Conservation (phyloP, 2,329 filamentous ascomycete species). For the Claviceps sp. region DNA sequence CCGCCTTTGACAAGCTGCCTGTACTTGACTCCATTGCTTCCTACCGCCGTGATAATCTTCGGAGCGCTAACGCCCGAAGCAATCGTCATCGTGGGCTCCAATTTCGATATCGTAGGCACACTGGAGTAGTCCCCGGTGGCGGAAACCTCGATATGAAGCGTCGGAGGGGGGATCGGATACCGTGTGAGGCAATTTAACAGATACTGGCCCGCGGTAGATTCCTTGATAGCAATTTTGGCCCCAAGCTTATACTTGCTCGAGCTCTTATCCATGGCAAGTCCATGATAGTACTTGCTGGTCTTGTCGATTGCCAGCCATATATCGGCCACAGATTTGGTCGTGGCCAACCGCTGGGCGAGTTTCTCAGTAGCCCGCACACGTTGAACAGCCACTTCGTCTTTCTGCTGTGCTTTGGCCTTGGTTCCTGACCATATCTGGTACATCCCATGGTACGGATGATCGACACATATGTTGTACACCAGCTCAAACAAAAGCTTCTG, state of each 20-base stretch:
- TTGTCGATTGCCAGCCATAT: slow-evolving; percentile 63
- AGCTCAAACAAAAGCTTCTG: slow-evolving; percentile 62
- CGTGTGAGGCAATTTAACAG: slow-evolving; percentile 50
- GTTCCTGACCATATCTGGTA: slow-evolving; percentile 87
- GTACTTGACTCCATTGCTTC: slow-evolving; percentile 64
- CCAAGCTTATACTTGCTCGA: slow-evolving; percentile 54
- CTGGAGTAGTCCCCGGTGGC: slow-evolving; percentile 61
- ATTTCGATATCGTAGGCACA: slow-evolving; percentile 59
- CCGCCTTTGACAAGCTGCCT: slow-evolving; percentile 93
- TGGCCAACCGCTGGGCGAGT: slow-evolving; percentile 49
- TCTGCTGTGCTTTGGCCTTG: slow-evolving; percentile 52
- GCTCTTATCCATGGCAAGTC: slow-evolving; percentile 52
- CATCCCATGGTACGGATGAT: slow-evolving; percentile 95
- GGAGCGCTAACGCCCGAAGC: slow-evolving; percentile 84
- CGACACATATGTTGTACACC: slow-evolving; percentile 71
- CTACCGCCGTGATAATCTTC: slow-evolving; percentile 78
- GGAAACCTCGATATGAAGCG: slow-evolving; percentile 68
- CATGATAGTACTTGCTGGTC: slow-evolving; percentile 54
- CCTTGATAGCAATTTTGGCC: slow-evolving; percentile 49
- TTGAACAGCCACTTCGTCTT: slow-evolving; percentile 62
- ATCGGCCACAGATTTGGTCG: slow-evolving; percentile 32
- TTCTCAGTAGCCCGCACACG: slow-evolving; percentile 60
- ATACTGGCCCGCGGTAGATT: slow-evolving; percentile 47
- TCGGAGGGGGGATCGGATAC: slow-evolving; percentile 72
- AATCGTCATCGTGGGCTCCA: slow-evolving; percentile 67